phyloP scores from a whole-genome alignment of 2,329 filamentous ascomycete species.

The Akanthomyces dipterigenus region DNA sequence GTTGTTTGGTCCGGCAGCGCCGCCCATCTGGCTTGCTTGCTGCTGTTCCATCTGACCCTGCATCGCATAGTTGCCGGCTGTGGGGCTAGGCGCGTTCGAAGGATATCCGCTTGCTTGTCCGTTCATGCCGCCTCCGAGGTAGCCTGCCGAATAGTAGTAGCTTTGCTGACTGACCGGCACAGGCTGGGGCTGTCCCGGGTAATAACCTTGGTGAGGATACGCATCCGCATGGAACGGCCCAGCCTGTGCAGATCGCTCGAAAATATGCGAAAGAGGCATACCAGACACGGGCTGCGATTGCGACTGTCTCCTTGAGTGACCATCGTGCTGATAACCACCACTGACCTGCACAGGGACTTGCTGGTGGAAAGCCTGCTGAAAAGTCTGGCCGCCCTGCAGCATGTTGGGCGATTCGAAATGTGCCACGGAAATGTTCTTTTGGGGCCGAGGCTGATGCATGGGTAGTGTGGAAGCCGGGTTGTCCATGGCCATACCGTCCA shows the following conservation, averaged over 20 bases:
- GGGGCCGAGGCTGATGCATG: constrained; percentile 91
- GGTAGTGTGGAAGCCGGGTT: constrained; percentile 26
- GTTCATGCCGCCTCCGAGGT: constrained; percentile 43
- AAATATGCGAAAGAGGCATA: constrained; percentile 85
- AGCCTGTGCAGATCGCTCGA: constrained; percentile 85
- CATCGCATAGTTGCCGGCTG: constrained; percentile 35
- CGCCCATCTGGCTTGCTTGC: constrained; percentile 24
- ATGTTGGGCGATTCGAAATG: constrained; percentile 80
- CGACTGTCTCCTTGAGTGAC: constrained; percentile 61
- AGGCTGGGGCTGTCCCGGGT: constrained; percentile 45
- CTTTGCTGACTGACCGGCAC: constrained; percentile 43
- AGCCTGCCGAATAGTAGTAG: constrained; percentile 62
- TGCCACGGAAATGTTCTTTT: constrained; percentile 88
- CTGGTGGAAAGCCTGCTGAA: constrained; percentile 89
- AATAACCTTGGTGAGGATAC: constrained; percentile 49
- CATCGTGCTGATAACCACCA: constrained; percentile 49
- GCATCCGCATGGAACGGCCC: constrained; percentile 77
- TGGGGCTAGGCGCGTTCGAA: constrained; percentile 43
- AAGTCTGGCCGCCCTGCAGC: constrained; percentile 59
- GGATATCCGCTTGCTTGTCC: constrained; percentile 51
- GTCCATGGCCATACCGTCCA: constrained; percentile 15
- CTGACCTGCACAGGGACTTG: constrained; percentile 75
- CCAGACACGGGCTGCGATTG: constrained; percentile 66
- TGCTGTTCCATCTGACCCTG: constrained; percentile 36
- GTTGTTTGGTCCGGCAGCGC: constrained; percentile 28